A percentile compares a stretch with the other conserved stretches of the same genome.
These are phyloP conservation scores for Solanum hybrid DNA, from an alignment of 305 asterid species.

Conservation along the genomic window DNA sequence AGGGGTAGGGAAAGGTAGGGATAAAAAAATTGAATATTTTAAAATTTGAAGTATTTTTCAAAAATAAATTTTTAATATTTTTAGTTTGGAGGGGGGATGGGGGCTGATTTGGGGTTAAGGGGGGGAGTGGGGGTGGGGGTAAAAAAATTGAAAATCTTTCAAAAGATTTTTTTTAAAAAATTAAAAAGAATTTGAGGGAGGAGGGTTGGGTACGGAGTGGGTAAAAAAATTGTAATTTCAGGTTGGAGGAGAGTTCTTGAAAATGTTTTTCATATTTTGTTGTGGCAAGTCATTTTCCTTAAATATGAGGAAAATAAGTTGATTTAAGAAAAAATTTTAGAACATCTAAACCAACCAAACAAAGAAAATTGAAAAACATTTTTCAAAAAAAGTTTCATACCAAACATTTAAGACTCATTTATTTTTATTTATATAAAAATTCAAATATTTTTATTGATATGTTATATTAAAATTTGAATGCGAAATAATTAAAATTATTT, in stretches of 20 bases:
- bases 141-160: too few relatives aligned
- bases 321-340: not conserved
- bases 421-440: too few relatives aligned
- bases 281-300: not conserved
- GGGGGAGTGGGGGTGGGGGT: not conserved
- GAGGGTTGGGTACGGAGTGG: not conserved
- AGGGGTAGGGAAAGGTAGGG: not conserved
- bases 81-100: not conserved
- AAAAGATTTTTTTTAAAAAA: rapidly evolving
- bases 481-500: too few relatives aligned
- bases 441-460: not conserved
- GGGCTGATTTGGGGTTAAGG: not conserved
- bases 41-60: too few relatives aligned
- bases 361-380: not conserved
- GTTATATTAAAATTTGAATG: not conserved
- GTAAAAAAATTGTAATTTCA: too few relatives aligned
- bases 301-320: not conserved
- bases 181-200: not conserved
- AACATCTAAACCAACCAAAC: not conserved
- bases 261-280: not conserved
- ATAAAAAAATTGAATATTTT: too few relatives aligned
- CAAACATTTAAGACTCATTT: not conserved
- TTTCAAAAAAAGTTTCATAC: not conserved
- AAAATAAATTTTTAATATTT: too few relatives aligned
- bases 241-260: not conserved